A percentile compares a stretch with the other conserved stretches of the same genome.
phyloP scores from a whole-genome alignment of 2,329 filamentous ascomycete genomes.

The Stenocarpella maydis region DNA sequence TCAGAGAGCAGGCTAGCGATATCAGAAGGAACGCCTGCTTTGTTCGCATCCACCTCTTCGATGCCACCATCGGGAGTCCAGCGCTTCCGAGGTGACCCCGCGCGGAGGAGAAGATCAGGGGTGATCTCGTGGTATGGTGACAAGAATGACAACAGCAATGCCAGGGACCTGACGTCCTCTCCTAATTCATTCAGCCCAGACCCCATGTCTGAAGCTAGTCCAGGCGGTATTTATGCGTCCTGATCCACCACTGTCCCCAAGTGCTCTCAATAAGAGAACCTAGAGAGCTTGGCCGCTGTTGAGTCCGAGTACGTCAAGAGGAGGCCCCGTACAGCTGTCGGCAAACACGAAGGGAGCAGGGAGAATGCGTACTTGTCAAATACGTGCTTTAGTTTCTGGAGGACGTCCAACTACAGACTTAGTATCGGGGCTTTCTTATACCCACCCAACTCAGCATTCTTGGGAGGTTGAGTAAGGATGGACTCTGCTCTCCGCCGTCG shows the following conservation, averaged over 20 bases:
- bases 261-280: too few species aligned
- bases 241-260: background rate
- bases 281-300: too few species aligned
- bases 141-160: background rate
- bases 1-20: background rate
- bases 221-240: background rate
- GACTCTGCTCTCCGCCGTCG: rapidly evolving
- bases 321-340: too few species aligned
- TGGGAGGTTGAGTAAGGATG: background rate
- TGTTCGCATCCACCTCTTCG: background rate
- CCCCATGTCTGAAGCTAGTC: background rate
- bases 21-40: background rate
- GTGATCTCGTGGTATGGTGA: background rate
- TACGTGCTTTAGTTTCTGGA: too few species aligned
- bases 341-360: too few species aligned
- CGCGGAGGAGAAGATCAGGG: slow-evolving; percentile 10
- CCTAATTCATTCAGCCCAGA: background rate
- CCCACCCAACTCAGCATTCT: background rate
- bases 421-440: too few species aligned
- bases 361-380: too few species aligned
- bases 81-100: slow-evolving; percentile 7
- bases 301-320: too few species aligned
- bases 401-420: too few species aligned
- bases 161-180: background rate
- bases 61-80: background rate